These are phyloP conservation scores for Liriodendron chinense DNA, from an alignment of 164 flowering plant species.

Conservation along the genomic window DNA sequence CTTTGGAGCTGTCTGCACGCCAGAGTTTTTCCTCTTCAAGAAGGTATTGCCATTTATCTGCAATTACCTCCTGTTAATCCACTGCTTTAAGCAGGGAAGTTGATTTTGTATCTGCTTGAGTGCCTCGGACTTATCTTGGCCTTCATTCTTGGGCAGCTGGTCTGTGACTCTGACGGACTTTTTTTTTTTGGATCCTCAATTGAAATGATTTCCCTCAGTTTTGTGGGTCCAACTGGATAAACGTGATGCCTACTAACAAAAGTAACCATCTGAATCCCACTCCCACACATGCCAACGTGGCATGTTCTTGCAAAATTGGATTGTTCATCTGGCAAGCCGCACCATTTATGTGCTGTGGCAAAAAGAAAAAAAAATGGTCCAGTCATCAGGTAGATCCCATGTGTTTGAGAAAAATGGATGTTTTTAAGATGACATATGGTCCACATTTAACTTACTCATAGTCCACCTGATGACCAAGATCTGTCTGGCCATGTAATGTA, in stretches of 20 bases:
- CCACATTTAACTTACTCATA: too few species aligned
- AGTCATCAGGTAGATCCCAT: too few species aligned
- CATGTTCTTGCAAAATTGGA: not conserved
- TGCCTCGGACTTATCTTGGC: too few species aligned
- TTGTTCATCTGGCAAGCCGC: not conserved
- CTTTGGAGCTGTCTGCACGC: slow-evolving; percentile 88
- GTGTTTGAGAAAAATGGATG: too few species aligned
- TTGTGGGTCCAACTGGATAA: not conserved
- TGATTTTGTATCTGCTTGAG: not conserved
- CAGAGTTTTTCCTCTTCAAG: slow-evolving; percentile 83
- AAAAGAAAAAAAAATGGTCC: too few species aligned
- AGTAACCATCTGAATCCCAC: not conserved
- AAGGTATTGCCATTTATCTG: slow-evolving; percentile 44
- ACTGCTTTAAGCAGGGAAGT: not conserved
- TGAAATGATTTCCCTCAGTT: not conserved
- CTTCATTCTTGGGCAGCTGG: too few species aligned
- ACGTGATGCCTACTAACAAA: not conserved
- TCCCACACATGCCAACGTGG: not conserved
- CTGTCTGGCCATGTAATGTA: not conserved
- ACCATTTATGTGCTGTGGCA: too few species aligned
- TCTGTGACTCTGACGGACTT: too few species aligned
- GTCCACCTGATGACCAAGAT: not conserved
- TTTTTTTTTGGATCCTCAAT: not conserved
- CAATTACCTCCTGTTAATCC: not conserved
- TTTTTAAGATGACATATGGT: too few species aligned